These are phyloP conservation scores for Apiotrichum porosum DNA, from an alignment of 1,284 basidiomycete genomes.

Conservation along the genomic window DNA sequence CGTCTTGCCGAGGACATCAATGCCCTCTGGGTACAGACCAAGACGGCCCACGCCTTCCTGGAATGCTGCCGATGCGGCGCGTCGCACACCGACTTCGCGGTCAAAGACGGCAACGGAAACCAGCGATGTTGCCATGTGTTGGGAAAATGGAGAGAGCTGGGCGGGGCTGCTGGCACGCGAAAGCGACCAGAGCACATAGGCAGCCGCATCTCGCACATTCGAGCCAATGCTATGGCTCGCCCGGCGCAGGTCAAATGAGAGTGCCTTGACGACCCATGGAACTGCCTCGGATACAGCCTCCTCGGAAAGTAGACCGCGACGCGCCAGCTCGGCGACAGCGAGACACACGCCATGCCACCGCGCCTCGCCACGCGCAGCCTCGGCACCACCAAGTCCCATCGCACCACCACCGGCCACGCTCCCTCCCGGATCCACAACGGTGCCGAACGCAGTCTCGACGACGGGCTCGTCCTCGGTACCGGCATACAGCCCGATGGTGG, in stretches of 20 bases:
- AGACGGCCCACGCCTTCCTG: conserved; percentile 94
- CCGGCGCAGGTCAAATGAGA: conserved; percentile 87
- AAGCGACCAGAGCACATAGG: conserved; percentile 93
- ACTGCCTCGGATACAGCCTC: conserved; percentile 61
- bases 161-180: conserved; percentile 67
- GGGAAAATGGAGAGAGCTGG: conserved; percentile 61
- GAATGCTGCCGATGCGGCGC: conserved; percentile 95
- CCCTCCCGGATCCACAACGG: conserved; percentile 48
- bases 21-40: conserved; percentile 84
- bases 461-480: conserved; percentile 47
- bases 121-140: conserved; percentile 64
- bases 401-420: conserved; percentile 60
- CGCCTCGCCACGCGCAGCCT: conserved; percentile 72
- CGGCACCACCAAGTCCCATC: conserved; percentile 49
- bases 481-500: conserved; percentile 63
- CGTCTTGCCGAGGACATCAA: conserved; percentile 82
- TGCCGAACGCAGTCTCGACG: conserved; percentile 30
- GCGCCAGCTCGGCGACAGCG: conserved; percentile 84
- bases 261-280: conserved; percentile 74
- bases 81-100: conserved; percentile 88
- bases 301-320: conserved; percentile 65
- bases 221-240: conserved; percentile 90
- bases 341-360: conserved; percentile 96
- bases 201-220: conserved; percentile 88
- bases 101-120: conserved; percentile 80